A percentile compares a stretch with the other conserved stretches of the same genome.
Conservation (phyloP, 2,329 filamentous ascomycete genomes). For the Monilinia laxa region DNA sequence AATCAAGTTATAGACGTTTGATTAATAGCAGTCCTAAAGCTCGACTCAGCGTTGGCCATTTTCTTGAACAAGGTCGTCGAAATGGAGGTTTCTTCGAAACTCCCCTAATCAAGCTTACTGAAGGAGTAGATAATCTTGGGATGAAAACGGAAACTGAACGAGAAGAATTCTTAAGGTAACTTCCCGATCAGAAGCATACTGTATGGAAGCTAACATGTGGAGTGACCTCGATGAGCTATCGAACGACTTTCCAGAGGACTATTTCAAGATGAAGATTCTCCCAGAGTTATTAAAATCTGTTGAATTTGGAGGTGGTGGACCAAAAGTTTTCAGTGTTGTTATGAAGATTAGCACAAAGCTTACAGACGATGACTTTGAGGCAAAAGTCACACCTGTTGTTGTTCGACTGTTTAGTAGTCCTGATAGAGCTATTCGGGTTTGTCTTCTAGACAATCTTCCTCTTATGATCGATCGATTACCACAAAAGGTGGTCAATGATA, state of each 20-base stretch:
- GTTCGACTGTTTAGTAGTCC: conserved; percentile 86
- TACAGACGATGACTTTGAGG: conserved; percentile 84
- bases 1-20: conserved; percentile 85
- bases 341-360: conserved; percentile 90
- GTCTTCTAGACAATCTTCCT: conserved; percentile 82
- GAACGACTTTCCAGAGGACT: conserved; percentile 95
- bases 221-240: conserved; percentile 79
- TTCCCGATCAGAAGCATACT: conserved; percentile 18
- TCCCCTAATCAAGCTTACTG: conserved; percentile 84
- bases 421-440: conserved; percentile 88
- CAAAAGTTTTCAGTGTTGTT: conserved; percentile 83
- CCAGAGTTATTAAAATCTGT: conserved; percentile 96
- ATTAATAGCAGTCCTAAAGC: conserved; percentile 88
- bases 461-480: conserved; percentile 88
- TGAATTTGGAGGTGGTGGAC: conserved; percentile 95
- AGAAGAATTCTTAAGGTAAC: conserved; percentile 75
- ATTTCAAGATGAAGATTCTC: conserved; percentile 95
- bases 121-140: conserved; percentile 89
- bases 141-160: conserved; percentile 82
- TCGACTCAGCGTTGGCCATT: conserved; percentile 77
- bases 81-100: conserved; percentile 89
- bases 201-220: conserved; percentile 21
- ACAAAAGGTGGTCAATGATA: conserved; percentile 89
- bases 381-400: conserved; percentile 79
- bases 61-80: conserved; percentile 84